Evolutionary conservation across 2,329 filamentous ascomycete species (phyloP), one percentile per base, ranked within the genome.

Genomic region (Ustulina deusta): DNA sequence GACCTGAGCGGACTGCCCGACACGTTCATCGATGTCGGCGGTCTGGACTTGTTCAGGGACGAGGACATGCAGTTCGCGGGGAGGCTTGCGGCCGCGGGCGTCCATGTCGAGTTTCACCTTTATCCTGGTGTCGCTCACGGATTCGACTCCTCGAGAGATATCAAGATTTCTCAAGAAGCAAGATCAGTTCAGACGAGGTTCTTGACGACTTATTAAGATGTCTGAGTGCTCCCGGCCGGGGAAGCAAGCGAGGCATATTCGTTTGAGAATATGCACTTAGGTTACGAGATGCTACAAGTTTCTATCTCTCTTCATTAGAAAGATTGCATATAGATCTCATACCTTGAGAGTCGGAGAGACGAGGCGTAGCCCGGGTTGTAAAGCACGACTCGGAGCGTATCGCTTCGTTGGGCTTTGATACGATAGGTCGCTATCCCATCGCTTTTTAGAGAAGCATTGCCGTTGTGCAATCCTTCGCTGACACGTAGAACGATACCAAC

Each of bases 11-110:
- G 73, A 6, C 62, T 78, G 34, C 75, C 76, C 1, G 66, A 71
- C 44, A 71, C 73, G 6, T 77, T 71, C 42, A 75, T 77, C 13
- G 75, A 77, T 9, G 71, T 76, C 4, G 73, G 76, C 3, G 63
- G 55, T 6, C 55, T 77, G 32, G 76, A 78, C 57, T 32, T 76
- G 7, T 77, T 77, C 27, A 64, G 63, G 32, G 64, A 73, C 32
- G 76, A 78, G 57, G 70, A 68, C 49, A 52, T 71, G 22, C 60
- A 68, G 44, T 77, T 72, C 34, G 74, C 74, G 17, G 38, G 66
- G 13, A 65, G 71, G 32, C 59, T 78, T 29, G 63, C 68, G 15
- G 66, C 62, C 1, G 75, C 69, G 5, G 68, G 73, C 56, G 72
- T 74, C 6, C 61, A 70, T 17, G 70, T 73, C 7, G 76, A 78